Percentiles rank a stretch among this genome's conserved stretches.
Evolutionary conservation across 805 yeast species (phyloP).

Genomic region (Saccharomyces jurei): DNA sequence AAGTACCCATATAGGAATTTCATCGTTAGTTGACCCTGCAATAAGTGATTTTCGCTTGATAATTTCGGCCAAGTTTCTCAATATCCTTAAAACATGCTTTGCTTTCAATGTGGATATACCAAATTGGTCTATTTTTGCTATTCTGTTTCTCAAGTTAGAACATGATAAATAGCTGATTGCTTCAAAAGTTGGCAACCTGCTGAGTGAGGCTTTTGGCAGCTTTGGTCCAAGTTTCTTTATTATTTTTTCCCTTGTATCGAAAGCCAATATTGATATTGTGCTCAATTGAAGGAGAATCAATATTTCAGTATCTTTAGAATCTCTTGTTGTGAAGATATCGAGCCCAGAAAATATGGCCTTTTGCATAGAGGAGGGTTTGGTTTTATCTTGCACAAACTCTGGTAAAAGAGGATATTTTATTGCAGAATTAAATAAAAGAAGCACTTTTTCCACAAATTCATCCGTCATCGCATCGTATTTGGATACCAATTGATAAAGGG

Average conservation of each 20-base stretch:
- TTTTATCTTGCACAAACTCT: conserved; percentile 44
- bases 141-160: conserved; percentile 32
- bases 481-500: conserved; percentile 35
- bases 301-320: conserved; percentile 35
- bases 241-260: conserved; percentile 50
- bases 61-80: conserved; percentile 46
- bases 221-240: conserved; percentile 43
- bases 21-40: conserved; percentile 4
- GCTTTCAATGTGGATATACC: conserved; percentile 34
- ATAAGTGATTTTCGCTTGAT: conserved; percentile 38
- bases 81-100: conserved; percentile 37
- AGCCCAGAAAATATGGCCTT: conserved; percentile 46
- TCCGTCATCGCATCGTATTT: conserved; percentile 28
- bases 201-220: conserved; percentile 23
- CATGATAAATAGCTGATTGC: conserved; percentile 48
- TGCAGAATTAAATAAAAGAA: conserved; percentile 54
- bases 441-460: conserved; percentile 39
- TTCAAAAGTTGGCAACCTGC: conserved; percentile 54
- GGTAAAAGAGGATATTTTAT: conserved; percentile 70
- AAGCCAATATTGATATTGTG: conserved; percentile 48
- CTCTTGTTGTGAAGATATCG: conserved; percentile 20
- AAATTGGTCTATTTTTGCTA: conserved; percentile 30
- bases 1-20: conserved; percentile 46
- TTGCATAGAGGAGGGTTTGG: conserved; percentile 59
- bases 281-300: conserved; percentile 47